Evolutionary conservation across 2,329 filamentous ascomycete genomes (phyloP).

Genomic region (Lachnellula willkommii): DNA sequence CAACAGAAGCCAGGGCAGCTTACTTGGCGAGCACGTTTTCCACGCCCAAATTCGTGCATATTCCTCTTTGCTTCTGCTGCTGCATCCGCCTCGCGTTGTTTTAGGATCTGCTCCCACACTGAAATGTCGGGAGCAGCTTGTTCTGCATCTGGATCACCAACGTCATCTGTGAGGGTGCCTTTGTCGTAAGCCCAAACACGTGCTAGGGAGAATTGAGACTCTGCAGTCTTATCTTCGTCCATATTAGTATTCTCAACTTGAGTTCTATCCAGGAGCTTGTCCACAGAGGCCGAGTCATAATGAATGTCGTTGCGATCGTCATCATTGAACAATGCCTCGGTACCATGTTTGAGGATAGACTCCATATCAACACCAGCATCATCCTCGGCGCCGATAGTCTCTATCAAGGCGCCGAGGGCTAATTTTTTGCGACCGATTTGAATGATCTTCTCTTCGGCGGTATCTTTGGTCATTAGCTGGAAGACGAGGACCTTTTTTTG

Average conservation of each 20-base stretch:
- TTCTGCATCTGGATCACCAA: conserved; percentile 49
- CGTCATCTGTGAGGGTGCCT: conserved; percentile 57
- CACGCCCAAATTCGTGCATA: conserved; percentile 75
- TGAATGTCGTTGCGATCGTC: conserved; percentile 66
- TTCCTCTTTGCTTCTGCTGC: conserved; percentile 63
- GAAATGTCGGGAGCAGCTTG: conserved; percentile 55
- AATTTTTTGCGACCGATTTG: conserved; percentile 95
- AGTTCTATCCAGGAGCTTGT: conserved; percentile 83
- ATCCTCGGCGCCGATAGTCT: conserved; percentile 82
- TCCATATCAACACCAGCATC: conserved; percentile 75
- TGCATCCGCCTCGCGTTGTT: conserved; percentile 73
- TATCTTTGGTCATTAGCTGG: conserved; percentile 83
- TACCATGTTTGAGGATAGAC: conserved; percentile 81
- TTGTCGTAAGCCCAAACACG: conserved; percentile 87
- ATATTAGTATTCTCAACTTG: conserved; percentile 67
- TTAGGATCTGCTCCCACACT: conserved; percentile 87
- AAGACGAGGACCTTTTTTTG: conserved; percentile 94
- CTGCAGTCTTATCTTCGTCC: conserved; percentile 57
- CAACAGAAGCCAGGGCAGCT: conserved; percentile 6
- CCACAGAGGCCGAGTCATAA: conserved; percentile 78
- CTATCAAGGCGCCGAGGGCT: conserved; percentile 89
- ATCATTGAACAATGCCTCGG: conserved; percentile 78
- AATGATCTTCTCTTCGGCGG: conserved; percentile 92
- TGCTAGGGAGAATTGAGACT: conserved; percentile 83
- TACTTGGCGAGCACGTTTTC: conserved; percentile 52